phyloP scores from a whole-genome alignment of 805 yeast species.

The Scheffersomyces stipitis region DNA sequence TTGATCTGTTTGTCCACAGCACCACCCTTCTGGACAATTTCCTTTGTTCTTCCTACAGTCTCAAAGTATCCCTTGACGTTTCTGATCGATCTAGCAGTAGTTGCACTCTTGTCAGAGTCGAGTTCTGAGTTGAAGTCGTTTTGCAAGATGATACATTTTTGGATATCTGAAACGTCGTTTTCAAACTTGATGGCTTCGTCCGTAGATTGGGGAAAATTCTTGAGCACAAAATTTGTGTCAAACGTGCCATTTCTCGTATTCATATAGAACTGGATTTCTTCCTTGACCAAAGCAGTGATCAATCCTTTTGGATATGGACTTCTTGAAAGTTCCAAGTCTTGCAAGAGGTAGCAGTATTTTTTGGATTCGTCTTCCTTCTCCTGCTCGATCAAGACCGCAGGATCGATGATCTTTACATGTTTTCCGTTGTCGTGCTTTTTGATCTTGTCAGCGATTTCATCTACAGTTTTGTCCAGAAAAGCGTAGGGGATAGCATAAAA shows the following conservation, averaged over 20 bases:
- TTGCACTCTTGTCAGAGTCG: constrained; percentile 14
- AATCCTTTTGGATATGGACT: constrained; percentile 45
- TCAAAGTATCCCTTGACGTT: constrained; percentile 63
- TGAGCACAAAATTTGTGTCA: constrained; percentile 48
- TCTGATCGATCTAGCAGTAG: constrained; percentile 26
- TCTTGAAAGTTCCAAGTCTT: constrained; percentile 33
- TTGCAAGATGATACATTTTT: constrained; percentile 38
- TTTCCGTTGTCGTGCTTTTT: constrained; percentile 12
- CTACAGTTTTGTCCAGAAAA: constrained; percentile 15
- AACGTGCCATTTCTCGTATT: constrained; percentile 39
- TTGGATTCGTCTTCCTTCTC: constrained; percentile 46
- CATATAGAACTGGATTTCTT: constrained; percentile 32
- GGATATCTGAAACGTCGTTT: constrained; percentile 57
- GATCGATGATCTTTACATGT: constrained; percentile 47
- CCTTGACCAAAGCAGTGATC: constrained; percentile 49
- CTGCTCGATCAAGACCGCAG: constrained; percentile 45
- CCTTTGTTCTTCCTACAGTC: constrained; percentile 54
- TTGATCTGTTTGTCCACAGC: constrained; percentile 19
- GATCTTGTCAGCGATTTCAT: constrained; percentile 16
- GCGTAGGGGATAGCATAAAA: constrained; percentile 41
- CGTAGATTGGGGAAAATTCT: constrained; percentile 60
- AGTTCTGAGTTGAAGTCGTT: constrained; percentile 27
- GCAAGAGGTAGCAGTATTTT: constrained; percentile 53
- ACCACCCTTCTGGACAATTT: constrained; percentile 15
- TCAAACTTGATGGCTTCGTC: constrained; percentile 73